Base-by-base conservation (phyloP, 108 stramenopile species). In the Seminavis robusta region DNA sequence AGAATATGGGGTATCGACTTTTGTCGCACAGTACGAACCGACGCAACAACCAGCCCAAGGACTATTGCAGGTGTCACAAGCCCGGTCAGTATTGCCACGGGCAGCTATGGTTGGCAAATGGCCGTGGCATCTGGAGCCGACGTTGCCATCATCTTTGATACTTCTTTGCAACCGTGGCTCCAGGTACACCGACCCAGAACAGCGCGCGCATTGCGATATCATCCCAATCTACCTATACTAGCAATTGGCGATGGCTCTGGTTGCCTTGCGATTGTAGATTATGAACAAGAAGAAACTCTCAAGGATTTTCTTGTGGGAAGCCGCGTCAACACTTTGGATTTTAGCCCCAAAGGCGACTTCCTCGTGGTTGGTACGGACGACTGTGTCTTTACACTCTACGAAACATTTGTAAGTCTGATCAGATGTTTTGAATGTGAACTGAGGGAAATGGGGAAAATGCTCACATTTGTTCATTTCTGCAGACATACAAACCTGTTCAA, bases 331-430 rank as follows among this genome's bases (percentile, higher is more conserved):
- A 10, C 41, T 0, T 10, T 71, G 15, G 36, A 11, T 0, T 71
- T 71, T 32, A 63, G 61, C 33, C 70, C 70, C 2, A 28, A 28
- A 1, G 70, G 70, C 5, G 64, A 65, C 29, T 59, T 46, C 47
- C 34, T 64, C 13, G 36, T 60, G 1, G 63, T 71, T 31, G 70
- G 59, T 2, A 69, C 63, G n/a, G 70, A 71, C 47, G 63, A 52
- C 16, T 29, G 57, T 10, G 11, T 8, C 1, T 68, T 68, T 37
- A 60, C 52, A 5, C n/a, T 68, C 1, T 52, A 55, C 47, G 67
- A 68, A 33, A 68, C 67, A 3, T 27, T 11, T 10, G 36, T 37
- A 13, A 37, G 36, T 37, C 11, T n/a, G n/a, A n/a, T n/a, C n/a
- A n/a, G n/a, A n/a, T n/a, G n/a, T n/a, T n/a, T n/a, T n/a, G n/a